Conservation (phyloP, 345 rosid genomes). For the Camelina sativa region DNA sequence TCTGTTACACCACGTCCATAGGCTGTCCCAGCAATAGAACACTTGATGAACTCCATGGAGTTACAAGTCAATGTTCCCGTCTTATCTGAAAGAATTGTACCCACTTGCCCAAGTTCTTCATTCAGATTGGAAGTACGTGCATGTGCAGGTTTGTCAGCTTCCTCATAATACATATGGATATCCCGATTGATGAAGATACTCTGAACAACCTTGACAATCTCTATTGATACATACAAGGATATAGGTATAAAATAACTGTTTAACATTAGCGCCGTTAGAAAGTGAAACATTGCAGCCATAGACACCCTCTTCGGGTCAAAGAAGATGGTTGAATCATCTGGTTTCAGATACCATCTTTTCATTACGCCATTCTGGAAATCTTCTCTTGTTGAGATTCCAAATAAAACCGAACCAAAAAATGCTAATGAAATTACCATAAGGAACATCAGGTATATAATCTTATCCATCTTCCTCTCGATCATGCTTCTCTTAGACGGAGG, state of each 20-base stretch:
- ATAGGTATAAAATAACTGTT: slow-evolving; percentile 84
- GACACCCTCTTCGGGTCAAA: slow-evolving; percentile 64
- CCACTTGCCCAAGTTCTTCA: slow-evolving; percentile 97
- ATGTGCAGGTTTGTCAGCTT: slow-evolving; percentile 80
- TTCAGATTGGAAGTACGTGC: slow-evolving; percentile 96
- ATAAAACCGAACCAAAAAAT: slow-evolving; percentile 68
- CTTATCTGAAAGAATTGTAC: slow-evolving; percentile 93
- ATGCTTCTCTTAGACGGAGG: slow-evolving; percentile 98
- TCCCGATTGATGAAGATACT: slow-evolving; percentile 87
- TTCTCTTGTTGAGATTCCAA: slow-evolving; percentile 64
- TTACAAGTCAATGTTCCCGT: slow-evolving; percentile 97
- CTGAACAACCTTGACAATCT: slow-evolving; percentile 92
- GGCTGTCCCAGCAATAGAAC: slow-evolving; percentile 85
- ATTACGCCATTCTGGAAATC: slow-evolving; percentile 64
- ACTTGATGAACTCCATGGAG: slow-evolving; percentile 98
- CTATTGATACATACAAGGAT: slow-evolving; percentile 91
- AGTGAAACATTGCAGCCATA: slow-evolving; percentile 66
- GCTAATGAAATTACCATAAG: slow-evolving; percentile 59
- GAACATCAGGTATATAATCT: slow-evolving; percentile 72
- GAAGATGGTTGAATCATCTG: slow-evolving; percentile 57
- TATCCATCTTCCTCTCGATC: slow-evolving; percentile 89
- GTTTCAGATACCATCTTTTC: slow-evolving; percentile 90
- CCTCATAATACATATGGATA: slow-evolving; percentile 84
- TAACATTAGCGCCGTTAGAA: slow-evolving; percentile 75
- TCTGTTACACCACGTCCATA: slow-evolving; percentile 88